These are phyloP conservation scores for Schizophyllum commune DNA, from an alignment of 1,284 basidiomycete genomes.

Conservation along the genomic window DNA sequence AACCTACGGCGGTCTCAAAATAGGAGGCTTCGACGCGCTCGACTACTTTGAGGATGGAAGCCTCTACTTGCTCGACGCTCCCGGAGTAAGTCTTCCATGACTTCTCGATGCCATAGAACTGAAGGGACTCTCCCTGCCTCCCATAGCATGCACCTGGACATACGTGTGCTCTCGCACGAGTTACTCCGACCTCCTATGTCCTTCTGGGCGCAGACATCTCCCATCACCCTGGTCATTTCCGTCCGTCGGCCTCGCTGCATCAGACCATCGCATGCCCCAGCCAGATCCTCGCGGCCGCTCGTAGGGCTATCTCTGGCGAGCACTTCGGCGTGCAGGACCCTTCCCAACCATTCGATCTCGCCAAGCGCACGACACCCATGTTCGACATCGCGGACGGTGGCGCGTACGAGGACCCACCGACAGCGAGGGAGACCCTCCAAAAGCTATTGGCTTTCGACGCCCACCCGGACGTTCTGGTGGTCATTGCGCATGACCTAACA, in stretches of 20 bases:
- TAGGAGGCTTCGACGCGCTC: slow-evolving; percentile 9
- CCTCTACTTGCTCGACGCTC: slow-evolving; percentile 13
- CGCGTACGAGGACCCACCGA: not conserved
- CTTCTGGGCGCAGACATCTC: no score
- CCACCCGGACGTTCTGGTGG: slow-evolving; percentile 2
- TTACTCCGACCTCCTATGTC: slow-evolving; percentile 7
- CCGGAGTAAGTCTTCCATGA: slow-evolving; percentile 7
- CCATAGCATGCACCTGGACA: slow-evolving; percentile 11
- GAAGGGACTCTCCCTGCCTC: not conserved
- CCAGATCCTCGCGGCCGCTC: no score
- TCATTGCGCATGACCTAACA: slow-evolving; percentile 4
- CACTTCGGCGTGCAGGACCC: no score
- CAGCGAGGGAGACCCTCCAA: not conserved
- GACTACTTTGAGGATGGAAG: slow-evolving; percentile 14
- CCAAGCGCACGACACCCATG: not conserved
- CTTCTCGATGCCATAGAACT: not conserved
- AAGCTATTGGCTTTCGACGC: slow-evolving; percentile 5
- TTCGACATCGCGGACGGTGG: not conserved
- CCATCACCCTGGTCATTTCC: no score
- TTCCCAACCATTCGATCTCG: no score
- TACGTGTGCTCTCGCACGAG: slow-evolving; percentile 16
- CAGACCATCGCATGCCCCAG: no score
- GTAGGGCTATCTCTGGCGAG: no score
- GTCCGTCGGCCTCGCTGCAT: no score
- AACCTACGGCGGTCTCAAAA: not conserved